Conservation (phyloP, 192 early-diverging fungal species). For the Backusella morwellensis region DNA sequence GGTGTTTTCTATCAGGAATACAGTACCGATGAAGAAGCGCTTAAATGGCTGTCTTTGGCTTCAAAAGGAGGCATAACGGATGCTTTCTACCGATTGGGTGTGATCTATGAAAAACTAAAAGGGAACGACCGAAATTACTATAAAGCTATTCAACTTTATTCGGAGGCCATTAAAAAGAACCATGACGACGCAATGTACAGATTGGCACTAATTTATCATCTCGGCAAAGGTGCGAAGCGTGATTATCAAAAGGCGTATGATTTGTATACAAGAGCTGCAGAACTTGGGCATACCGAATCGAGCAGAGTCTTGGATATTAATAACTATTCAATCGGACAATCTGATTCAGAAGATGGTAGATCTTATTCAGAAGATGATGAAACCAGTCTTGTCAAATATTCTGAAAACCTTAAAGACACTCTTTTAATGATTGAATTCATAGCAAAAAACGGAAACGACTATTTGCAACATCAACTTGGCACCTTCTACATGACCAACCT, state of each 20-base stretch:
- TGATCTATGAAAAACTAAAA: not conserved
- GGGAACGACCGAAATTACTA: not conserved
- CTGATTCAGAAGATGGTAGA: rapidly evolving
- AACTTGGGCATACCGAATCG: not conserved
- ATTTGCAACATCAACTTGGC: not conserved
- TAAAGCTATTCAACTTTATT: not conserved
- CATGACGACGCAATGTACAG: not conserved
- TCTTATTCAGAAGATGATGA: not conserved
- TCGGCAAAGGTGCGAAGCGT: not conserved
- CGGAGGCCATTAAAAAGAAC: not conserved
- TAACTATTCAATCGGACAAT: rapidly evolving
- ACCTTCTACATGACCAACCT: not conserved
- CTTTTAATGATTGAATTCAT: not conserved
- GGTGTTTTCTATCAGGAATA: not conserved
- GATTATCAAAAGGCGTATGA: not conserved
- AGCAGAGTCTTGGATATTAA: not conserved
- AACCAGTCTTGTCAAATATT: rapidly evolving
- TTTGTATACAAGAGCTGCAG: not conserved
- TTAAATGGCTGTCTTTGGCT: not conserved
- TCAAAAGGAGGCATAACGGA: not conserved
- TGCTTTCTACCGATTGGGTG: not conserved
- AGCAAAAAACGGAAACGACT: not conserved
- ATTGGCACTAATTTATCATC: not conserved
- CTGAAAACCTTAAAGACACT: not conserved
- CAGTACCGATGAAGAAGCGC: not conserved